Base-by-base conservation (phyloP, 2,329 filamentous ascomycete genomes). In the Dryadomyces quercivorus region DNA sequence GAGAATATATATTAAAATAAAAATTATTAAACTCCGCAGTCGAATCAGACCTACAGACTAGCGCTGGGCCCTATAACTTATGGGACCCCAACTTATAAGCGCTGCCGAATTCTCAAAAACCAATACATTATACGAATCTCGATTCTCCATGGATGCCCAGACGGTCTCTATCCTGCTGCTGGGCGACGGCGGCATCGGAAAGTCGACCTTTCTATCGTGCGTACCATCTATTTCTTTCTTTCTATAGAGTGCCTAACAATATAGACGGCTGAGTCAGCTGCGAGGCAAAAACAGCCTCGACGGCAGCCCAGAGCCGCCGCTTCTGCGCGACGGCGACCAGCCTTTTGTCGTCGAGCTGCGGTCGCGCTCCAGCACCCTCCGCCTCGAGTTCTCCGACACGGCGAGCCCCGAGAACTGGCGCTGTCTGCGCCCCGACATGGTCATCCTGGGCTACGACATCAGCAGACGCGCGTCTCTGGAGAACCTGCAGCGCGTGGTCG, bases 401-500 rank as follows among this genome's bases (percentile, higher is more conserved):
- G 73, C 75, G 9, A 73, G 72, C 60, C 78, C 80, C 5, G 74
- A 78, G 22, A 77, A 73, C 62, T 84, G 81, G 81, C 74, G 70
- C 49, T 67, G 76, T n/a, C 67, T 82, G 18, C 71, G 72, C 15
- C 81, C 81, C 0, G 75, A 84, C 63, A 67, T 83, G 34, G 67
- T 82, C 51, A 67, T 82, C 31, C 66, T 83, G 56, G 83, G 80
- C 66, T 84, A 78, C 61, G 80, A 82, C 61, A 81, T 84, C 61
- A 78, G 75, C 65, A 75, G 77, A 58, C 72, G 80, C 45, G 63
- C 76, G 46, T 81, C 73, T 60, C 71, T 84, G 53, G 74, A 80
- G 60, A 79, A 81, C 61, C 72, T 81, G 69, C 73, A 79, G 63
- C 68, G 73, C 66, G 67, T 75, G 61, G 80, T 82, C 56, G 59